Evolutionary conservation across 2,329 filamentous ascomycete genomes (phyloP), one percentile per base, ranked within the genome.

Genomic region (Periconia digitata): DNA sequence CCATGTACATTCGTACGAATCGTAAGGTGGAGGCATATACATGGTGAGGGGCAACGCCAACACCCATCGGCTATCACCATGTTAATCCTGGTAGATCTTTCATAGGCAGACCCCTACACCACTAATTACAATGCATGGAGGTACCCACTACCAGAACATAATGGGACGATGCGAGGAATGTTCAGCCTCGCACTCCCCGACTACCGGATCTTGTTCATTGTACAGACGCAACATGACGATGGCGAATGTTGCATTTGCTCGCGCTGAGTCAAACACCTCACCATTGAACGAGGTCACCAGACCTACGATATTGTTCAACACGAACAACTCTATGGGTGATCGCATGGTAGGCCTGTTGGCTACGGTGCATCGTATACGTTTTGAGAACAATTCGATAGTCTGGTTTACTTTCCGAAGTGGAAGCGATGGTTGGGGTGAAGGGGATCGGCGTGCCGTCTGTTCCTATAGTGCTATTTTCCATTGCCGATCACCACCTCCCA

Each of bases 31-130:
- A n/a, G n/a, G n/a, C n/a, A n/a, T n/a, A n/a, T n/a, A n/a, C n/a
- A 18, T 16, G n/a, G 29, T 36, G 42, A 48, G 49, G 49, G 49
- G 49, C 40, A 44, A 40, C 24, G 18, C 27, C 27, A 32, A 32
- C 27, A 5, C 27, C 10, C 27, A 32, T 32, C 27, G 27, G 27
- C 27, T 32, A 32, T 32, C 27, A 32, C 27, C 27, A 32, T 32
- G 10, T 32, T 32, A 12, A 32, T 32, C 27, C 27, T 12, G 12
- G 27, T 15, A 13, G 27, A 10, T 32, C n/a, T 15, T 32, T 32
- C 27, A 32, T 13, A 13, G 27, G 10, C 4, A 32, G 10, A 13
- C 4, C 10, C n/a, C 27, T 32, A 32, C 27, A 5, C 27, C 8
- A 32, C 27, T 32, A 32, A 27, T 16, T 16, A 15, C 22, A 15